phyloP scores from a whole-genome alignment of 2,329 filamentous ascomycete species.

The Phyllosticta paracitricarpa region DNA sequence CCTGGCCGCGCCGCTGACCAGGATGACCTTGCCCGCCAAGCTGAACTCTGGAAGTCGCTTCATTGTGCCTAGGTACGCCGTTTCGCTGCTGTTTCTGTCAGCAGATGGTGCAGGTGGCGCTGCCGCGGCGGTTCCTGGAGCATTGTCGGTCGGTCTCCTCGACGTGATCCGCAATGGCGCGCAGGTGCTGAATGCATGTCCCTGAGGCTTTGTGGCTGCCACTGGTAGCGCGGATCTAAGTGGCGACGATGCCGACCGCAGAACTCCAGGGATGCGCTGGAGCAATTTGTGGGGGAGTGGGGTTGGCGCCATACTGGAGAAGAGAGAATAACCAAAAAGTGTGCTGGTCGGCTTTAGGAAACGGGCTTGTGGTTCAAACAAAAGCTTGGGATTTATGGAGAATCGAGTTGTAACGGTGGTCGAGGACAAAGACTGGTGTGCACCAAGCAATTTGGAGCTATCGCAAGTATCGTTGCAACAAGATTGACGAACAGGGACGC shows the following conservation, averaged over 20 bases:
- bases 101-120: background rate
- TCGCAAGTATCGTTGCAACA: background rate
- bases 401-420: background rate
- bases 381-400: background rate
- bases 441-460: background rate
- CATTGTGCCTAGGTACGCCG: slow-evolving; percentile 11
- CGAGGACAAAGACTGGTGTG: background rate
- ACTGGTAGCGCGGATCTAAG: background rate
- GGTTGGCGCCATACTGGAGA: background rate
- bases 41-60: slow-evolving; percentile 60
- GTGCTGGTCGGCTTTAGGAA: too few relatives aligned
- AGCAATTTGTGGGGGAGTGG: background rate
- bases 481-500: background rate
- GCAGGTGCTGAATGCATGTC: background rate
- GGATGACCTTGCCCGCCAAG: slow-evolving; percentile 58
- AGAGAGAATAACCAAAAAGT: background rate
- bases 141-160: background rate
- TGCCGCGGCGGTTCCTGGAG: background rate
- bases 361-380: background rate
- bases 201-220: background rate
- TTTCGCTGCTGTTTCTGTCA: background rate
- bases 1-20: slow-evolving; percentile 61
- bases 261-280: background rate
- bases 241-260: background rate
- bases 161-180: background rate